Conservation (phyloP, 805 yeast species). For the Komagataella mondaviorum region DNA sequence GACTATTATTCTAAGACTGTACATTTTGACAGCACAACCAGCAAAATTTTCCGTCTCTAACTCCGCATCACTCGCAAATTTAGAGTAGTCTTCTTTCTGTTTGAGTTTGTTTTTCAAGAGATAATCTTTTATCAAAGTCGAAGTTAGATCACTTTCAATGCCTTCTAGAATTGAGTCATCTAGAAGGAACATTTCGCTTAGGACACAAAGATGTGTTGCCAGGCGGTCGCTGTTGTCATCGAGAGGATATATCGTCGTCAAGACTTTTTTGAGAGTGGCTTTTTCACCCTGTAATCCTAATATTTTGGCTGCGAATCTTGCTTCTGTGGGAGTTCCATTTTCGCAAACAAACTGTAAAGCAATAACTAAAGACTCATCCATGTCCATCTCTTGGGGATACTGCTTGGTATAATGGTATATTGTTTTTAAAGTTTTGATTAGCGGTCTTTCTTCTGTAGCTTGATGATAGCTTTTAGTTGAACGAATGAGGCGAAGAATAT, state of each 20-base stretch:
- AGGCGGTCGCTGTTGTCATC: slow-evolving; percentile 21
- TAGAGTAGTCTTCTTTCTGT: slow-evolving; percentile 13
- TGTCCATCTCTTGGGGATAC: slow-evolving; percentile 32
- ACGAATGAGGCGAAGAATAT: slow-evolving; percentile 8
- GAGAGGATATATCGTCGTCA: slow-evolving; percentile 36
- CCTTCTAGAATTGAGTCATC: slow-evolving; percentile 33
- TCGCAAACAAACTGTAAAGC: slow-evolving; percentile 31
- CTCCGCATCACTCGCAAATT: slow-evolving; percentile 15
- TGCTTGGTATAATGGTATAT: slow-evolving; percentile 43
- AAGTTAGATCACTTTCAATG: slow-evolving; percentile 43
- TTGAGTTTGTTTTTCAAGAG: slow-evolving; percentile 35
- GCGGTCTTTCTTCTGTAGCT: slow-evolving; percentile 2
- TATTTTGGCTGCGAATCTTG: slow-evolving; percentile 51
- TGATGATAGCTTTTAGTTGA: background rate
- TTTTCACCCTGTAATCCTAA: slow-evolving; percentile 32
- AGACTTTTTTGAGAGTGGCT: slow-evolving; percentile 22
- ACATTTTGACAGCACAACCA: slow-evolving; percentile 13
- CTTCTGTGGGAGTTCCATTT: slow-evolving; percentile 43
- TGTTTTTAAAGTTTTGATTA: slow-evolving; percentile 37
- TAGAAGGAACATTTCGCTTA: slow-evolving; percentile 43
- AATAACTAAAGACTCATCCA: slow-evolving; percentile 27
- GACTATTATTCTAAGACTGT: slow-evolving; percentile 40
- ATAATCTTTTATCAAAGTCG: slow-evolving; percentile 46
- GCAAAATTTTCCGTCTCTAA: slow-evolving; percentile 5
- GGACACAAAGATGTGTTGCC: slow-evolving; percentile 41